A percentile compares a stretch with the other conserved stretches of the same genome.
Evolutionary conservation across 1,284 basidiomycete species (phyloP).

Genomic region (Cutaneotrichosporon sp.): DNA sequence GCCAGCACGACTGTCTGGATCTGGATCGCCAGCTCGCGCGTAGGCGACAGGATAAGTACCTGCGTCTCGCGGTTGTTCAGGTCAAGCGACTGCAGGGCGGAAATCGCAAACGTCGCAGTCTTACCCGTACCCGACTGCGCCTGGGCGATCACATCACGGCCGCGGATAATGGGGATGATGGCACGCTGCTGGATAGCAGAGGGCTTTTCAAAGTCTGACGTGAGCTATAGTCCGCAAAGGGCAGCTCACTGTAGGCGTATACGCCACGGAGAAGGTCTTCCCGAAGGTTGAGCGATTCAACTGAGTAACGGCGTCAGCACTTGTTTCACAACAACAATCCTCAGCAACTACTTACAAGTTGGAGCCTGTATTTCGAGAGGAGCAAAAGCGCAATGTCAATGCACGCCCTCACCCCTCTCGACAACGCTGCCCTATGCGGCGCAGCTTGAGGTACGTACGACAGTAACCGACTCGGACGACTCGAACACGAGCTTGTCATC

Average conservation of each 20-base stretch:
- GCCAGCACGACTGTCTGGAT: slow-evolving; percentile 98
- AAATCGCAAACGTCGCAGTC: slow-evolving; percentile 96
- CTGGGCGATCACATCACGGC: slow-evolving; percentile 95
- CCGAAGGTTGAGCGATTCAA: slow-evolving; percentile 90
- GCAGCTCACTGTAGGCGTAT: slow-evolving; percentile 89
- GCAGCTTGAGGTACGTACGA: slow-evolving; percentile 48
- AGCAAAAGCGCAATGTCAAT: slow-evolving; percentile 43
- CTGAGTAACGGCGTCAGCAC: slow-evolving; percentile 53
- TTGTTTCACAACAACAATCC: slow-evolving; percentile 32
- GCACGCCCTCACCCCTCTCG: slow-evolving; percentile 46
- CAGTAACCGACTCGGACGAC: slow-evolving; percentile 88
- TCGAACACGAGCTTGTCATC: slow-evolving; percentile 88
- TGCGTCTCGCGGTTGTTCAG: slow-evolving; percentile 92
- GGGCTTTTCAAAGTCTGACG: slow-evolving; percentile 92
- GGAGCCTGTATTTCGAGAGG: slow-evolving; percentile 48
- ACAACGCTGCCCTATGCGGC: slow-evolving; percentile 28
- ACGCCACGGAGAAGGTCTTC: slow-evolving; percentile 94
- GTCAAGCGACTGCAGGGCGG: slow-evolving; percentile 90
- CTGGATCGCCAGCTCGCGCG: slow-evolving; percentile 92
- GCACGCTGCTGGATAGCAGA: slow-evolving; percentile 98
- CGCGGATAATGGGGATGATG: slow-evolving; percentile 90
- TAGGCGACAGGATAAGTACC: slow-evolving; percentile 90
- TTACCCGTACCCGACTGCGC: slow-evolving; percentile 99
- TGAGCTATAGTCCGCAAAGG: not conserved
- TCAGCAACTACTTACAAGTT: slow-evolving; percentile 40